These are phyloP conservation scores for Aureobasidium leucospermi DNA, from an alignment of 2,329 filamentous ascomycete genomes.

Conservation along the genomic window DNA sequence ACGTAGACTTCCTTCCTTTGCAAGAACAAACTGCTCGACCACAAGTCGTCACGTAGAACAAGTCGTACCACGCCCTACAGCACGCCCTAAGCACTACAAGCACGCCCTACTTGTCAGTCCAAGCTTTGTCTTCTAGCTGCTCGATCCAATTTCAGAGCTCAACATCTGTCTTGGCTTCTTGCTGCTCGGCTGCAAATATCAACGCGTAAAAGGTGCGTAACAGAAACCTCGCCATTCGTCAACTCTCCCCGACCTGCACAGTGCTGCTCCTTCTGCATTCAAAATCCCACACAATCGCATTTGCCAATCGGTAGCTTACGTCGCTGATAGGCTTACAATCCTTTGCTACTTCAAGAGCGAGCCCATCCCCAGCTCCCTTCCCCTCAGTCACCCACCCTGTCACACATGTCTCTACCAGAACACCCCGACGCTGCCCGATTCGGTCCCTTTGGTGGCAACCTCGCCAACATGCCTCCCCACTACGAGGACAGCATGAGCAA, in stretches of 20 bases:
- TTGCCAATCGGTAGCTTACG: slow-evolving; percentile 8
- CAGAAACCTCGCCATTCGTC: slow-evolving; percentile 8
- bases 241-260: neutral
- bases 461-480: slow-evolving; percentile 11
- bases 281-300: slow-evolving; percentile 6
- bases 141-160: slow-evolving; percentile 1
- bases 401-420: slow-evolving; percentile 10
- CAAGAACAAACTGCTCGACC: no score
- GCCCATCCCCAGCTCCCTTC: slow-evolving; percentile 3
- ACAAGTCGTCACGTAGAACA: neutral
- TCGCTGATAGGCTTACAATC: slow-evolving; percentile 6
- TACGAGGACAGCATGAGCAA: slow-evolving; percentile 10
- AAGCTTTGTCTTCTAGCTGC: slow-evolving; percentile 1
- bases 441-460: slow-evolving; percentile 9
- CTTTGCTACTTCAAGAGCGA: neutral
- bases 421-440: slow-evolving; percentile 7
- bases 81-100: slow-evolving; percentile 10
- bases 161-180: slow-evolving; percentile 6
- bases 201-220: slow-evolving; percentile 10
- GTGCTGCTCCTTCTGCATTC: neutral
- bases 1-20: neutral
- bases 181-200: neutral
- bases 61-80: neutral
- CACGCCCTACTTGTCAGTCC: slow-evolving; percentile 8
- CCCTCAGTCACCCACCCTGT: slow-evolving; percentile 5